Conservation (phyloP, 768 basidiomycete species). For the Ephemerocybe angulata region DNA sequence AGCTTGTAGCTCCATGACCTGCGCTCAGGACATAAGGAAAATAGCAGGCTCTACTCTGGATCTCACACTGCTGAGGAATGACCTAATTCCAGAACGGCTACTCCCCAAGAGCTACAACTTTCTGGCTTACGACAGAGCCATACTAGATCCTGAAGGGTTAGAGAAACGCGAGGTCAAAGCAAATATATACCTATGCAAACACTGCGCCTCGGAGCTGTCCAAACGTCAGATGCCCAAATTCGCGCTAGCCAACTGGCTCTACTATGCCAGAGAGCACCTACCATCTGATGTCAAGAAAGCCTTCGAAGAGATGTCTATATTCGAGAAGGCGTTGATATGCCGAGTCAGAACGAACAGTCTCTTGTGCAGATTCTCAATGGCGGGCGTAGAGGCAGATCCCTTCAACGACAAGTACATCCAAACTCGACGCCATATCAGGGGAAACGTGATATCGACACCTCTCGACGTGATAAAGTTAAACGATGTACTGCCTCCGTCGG, state of each 20-base stretch:
- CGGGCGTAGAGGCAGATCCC: neutral
- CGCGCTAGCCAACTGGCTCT: neutral
- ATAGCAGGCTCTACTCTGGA: neutral
- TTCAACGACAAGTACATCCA: neutral
- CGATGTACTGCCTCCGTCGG: neutral
- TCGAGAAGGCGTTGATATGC: neutral
- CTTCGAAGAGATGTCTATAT: neutral
- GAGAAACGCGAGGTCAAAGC: neutral
- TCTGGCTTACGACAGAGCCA: neutral
- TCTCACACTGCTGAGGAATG: neutral
- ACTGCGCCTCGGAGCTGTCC: neutral
- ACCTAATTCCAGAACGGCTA: neutral
- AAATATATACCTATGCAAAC: neutral
- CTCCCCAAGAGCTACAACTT: neutral
- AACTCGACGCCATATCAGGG: neutral
- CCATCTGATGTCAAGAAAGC: neutral
- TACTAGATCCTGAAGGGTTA: neutral
- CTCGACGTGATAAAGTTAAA: neutral
- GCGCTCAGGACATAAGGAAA: neutral
- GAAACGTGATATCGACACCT: neutral
- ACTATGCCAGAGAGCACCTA: neutral
- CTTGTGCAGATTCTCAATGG: neutral
- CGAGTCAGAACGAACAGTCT: too few species aligned
- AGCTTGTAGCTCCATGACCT: neutral
- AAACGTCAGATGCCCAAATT: neutral